phyloP scores from a whole-genome alignment of 2,329 filamentous ascomycete species.

The Leptographium radiaticola region DNA sequence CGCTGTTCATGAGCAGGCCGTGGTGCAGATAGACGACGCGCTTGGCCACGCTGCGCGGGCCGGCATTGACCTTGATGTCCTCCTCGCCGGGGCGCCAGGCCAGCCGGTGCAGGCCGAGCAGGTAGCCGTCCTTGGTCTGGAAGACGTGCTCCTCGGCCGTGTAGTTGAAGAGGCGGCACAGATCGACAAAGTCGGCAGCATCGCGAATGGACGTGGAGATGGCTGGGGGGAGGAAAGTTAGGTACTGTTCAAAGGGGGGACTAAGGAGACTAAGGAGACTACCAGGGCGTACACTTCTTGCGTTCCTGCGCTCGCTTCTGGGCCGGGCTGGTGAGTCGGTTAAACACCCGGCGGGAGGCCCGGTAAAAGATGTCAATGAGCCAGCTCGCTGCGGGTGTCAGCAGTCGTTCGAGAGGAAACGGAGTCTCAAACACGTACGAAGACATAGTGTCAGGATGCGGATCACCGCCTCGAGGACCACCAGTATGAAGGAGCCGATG shows the following conservation, averaged over 20 bases:
- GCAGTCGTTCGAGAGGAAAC: too few relatives aligned
- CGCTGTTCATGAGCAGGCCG: conserved; percentile 94
- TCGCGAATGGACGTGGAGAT: conserved; percentile 69
- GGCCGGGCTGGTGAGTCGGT: conserved; percentile 58
- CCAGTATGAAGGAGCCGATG: conserved; percentile 67
- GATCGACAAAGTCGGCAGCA: conserved; percentile 81
- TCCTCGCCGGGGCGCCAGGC: conserved; percentile 76
- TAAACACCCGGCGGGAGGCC: conserved; percentile 71
- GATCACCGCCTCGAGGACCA: conserved; percentile 70
- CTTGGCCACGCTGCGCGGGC: conserved; percentile 56
- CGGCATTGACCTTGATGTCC: conserved; percentile 61
- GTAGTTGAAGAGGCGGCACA: conserved; percentile 87
- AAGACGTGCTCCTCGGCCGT: conserved; percentile 93
- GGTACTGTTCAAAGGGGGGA: conserved; percentile 22
- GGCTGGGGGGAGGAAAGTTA: conserved; percentile 23
- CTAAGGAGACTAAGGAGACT: conserved; percentile 15
- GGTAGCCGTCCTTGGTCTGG: conserved; percentile 85
- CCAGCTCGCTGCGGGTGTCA: conserved; percentile 46
- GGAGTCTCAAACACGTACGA: too few relatives aligned
- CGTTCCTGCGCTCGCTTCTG: conserved; percentile 54
- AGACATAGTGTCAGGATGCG: conserved; percentile 78
- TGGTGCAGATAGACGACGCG: conserved; percentile 90
- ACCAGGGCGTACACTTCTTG: conserved; percentile 44
- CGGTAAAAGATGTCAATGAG: conserved; percentile 74
- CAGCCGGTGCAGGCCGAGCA: conserved; percentile 79